Evolutionary conservation across 2,329 filamentous ascomycete species (phyloP).

Genomic region (Diaporthe vaccinii): DNA sequence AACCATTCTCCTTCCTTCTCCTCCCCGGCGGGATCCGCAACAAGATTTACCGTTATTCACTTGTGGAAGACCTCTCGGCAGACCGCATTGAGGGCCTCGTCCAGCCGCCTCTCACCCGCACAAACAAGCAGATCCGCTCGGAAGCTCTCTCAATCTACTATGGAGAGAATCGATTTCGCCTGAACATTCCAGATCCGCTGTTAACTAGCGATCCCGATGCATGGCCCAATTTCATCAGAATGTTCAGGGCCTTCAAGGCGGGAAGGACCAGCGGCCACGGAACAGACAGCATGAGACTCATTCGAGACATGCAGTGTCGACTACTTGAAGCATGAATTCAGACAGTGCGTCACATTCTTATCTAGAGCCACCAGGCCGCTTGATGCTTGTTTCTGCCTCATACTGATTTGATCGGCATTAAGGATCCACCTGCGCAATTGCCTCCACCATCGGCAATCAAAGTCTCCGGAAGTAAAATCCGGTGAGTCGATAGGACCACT

Average conservation of each 20-base stretch:
- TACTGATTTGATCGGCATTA: no score
- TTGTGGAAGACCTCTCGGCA: not conserved
- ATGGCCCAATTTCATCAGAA: not conserved
- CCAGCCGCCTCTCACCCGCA: not conserved
- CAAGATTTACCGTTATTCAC: not conserved
- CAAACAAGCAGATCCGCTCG: not conserved
- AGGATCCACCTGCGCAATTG: no score
- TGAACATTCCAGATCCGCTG: not conserved
- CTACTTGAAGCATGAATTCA: no score
- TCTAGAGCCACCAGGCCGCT: no score
- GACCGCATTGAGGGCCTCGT: not conserved
- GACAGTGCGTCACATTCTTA: no score
- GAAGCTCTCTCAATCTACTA: constrained; percentile 19
- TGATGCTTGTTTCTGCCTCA: no score
- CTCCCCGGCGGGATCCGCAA: constrained; percentile 30
- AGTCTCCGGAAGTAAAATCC: no score
- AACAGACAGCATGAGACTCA: not conserved
- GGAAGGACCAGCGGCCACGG: not conserved
- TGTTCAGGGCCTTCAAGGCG: not conserved
- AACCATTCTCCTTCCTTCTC: not conserved
- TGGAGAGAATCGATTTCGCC: not conserved
- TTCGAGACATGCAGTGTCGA: not conserved
- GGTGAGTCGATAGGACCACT: no score
- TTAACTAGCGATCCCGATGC: rapidly evolving
- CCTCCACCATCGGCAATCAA: no score